Percentiles rank a stretch among this genome's conserved stretches.
Conservation (phyloP, 2,329 filamentous ascomycete genomes). For the Parastagonospora avenae region DNA sequence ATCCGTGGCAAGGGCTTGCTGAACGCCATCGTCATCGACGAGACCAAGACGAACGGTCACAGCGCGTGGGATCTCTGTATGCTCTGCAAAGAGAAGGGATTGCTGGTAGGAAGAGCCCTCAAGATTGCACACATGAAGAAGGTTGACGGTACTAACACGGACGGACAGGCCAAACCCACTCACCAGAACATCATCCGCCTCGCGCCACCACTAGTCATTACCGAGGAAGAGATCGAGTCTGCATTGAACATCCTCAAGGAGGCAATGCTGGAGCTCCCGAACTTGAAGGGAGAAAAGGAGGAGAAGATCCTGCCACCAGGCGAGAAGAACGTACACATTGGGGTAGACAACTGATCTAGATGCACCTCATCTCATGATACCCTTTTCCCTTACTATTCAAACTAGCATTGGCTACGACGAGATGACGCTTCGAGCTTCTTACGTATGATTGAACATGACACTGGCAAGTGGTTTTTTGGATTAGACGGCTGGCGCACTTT, state of each 20-base stretch:
- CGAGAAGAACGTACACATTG: constrained; percentile 67
- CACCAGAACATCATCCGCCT: constrained; percentile 98
- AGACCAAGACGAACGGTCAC: constrained; percentile 80
- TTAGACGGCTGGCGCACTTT: too few relatives aligned
- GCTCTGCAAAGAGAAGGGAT: constrained; percentile 91
- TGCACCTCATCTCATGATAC: constrained; percentile 20
- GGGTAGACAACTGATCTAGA: constrained; percentile 58
- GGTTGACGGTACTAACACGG: constrained; percentile 30
- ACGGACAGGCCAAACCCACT: constrained; percentile 86
- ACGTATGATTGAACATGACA: too few relatives aligned
- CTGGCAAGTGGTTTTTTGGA: too few relatives aligned
- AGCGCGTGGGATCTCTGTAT: constrained; percentile 96
- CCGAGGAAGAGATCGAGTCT: constrained; percentile 79
- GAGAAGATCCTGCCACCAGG: constrained; percentile 61
- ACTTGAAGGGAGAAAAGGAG: constrained; percentile 59
- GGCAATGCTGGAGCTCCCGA: constrained; percentile 80
- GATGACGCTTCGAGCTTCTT: too few relatives aligned
- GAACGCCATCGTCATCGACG: constrained; percentile 96
- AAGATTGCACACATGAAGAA: constrained; percentile 46
- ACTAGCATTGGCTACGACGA: too few relatives aligned
- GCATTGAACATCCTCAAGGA: constrained; percentile 81
- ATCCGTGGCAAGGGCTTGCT: constrained; percentile 92
- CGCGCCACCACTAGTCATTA: constrained; percentile 94
- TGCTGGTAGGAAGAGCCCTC: constrained; percentile 70
- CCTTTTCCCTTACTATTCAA: constrained; percentile 1